These are phyloP conservation scores for Davidsoniella australis DNA, from an alignment of 2,329 filamentous ascomycete genomes.

Conservation along the genomic window DNA sequence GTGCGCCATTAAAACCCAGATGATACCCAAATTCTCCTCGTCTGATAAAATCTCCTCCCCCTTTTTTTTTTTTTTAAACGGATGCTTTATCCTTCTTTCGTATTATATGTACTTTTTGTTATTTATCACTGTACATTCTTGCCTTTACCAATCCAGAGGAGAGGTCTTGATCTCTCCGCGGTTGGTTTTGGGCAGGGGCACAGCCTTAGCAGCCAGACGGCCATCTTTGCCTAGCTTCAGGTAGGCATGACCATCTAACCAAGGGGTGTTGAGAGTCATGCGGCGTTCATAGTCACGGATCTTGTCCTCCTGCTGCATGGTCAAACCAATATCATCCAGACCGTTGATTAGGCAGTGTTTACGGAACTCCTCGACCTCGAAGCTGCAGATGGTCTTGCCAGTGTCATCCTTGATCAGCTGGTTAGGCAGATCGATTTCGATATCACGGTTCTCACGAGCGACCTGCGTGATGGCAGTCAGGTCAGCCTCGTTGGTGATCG, in stretches of 20 bases:
- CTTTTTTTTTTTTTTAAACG: no score
- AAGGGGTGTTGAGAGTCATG: conserved; percentile 64
- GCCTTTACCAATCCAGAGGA: conserved; percentile 67
- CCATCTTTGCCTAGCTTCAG: conserved; percentile 43
- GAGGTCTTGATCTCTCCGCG: conserved; percentile 68
- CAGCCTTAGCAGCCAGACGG: conserved; percentile 39
- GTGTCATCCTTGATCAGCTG: conserved; percentile 63
- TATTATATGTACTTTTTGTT: no score
- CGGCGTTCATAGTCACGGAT: conserved; percentile 68
- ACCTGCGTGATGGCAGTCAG: conserved; percentile 59
- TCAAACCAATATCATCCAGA: conserved; percentile 87
- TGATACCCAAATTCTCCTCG: no score
- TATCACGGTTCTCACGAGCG: conserved; percentile 60
- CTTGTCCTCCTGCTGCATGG: conserved; percentile 81
- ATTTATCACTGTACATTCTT: no score
- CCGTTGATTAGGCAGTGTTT: conserved; percentile 91
- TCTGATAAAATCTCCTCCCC: no score
- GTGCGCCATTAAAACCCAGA: no score
- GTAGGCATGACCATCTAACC: conserved; percentile 79
- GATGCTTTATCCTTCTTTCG: no score
- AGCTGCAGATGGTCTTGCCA: conserved; percentile 57
- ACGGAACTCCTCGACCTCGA: conserved; percentile 83
- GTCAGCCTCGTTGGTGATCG: conserved; percentile 48
- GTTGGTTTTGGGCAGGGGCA: conserved; percentile 74
- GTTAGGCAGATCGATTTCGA: conserved; percentile 78